Percentiles rank a stretch among this genome's conserved stretches.
phyloP scores from a whole-genome alignment of 768 basidiomycete species.

The Sporobolomyces phaffii region DNA sequence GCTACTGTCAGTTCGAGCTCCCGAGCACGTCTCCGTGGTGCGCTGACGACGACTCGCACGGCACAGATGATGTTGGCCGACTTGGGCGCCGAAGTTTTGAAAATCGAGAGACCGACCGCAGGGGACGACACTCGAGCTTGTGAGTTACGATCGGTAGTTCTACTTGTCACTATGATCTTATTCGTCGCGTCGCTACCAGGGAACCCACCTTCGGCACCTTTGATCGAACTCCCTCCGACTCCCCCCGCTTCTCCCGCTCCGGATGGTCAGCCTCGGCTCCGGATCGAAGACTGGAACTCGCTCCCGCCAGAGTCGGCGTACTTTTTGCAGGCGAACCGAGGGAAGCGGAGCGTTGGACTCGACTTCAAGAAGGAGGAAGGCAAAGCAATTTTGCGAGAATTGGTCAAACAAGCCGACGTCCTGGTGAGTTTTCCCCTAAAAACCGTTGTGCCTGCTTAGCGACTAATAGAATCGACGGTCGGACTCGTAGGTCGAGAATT shows the following conservation, averaged over 20 bases:
- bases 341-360: conserved; percentile 81
- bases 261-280: conserved; percentile 53
- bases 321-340: conserved; percentile 79
- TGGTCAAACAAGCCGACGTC: conserved; percentile 70
- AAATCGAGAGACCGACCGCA: conserved; percentile 64
- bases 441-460: not conserved
- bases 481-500: conserved; percentile 36
- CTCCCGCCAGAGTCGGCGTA: conserved; percentile 88
- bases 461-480: not conserved
- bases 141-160: not conserved
- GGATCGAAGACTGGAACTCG: conserved; percentile 48
- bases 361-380: conserved; percentile 78
- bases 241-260: conserved; percentile 41
- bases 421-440: conserved; percentile 52
- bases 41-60: not conserved
- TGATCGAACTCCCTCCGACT: conserved; percentile 38
- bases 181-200: conserved; percentile 25
- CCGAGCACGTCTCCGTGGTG: not conserved
- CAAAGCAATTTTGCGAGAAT: conserved; percentile 62
- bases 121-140: conserved; percentile 80
- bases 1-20: conserved; percentile 52
- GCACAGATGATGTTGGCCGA: conserved; percentile 71
- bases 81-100: conserved; percentile 83
- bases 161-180: no score
- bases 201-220: conserved; percentile 50